phyloP scores from a whole-genome alignment of 768 basidiomycete genomes.

The Kondoa subrosea region DNA sequence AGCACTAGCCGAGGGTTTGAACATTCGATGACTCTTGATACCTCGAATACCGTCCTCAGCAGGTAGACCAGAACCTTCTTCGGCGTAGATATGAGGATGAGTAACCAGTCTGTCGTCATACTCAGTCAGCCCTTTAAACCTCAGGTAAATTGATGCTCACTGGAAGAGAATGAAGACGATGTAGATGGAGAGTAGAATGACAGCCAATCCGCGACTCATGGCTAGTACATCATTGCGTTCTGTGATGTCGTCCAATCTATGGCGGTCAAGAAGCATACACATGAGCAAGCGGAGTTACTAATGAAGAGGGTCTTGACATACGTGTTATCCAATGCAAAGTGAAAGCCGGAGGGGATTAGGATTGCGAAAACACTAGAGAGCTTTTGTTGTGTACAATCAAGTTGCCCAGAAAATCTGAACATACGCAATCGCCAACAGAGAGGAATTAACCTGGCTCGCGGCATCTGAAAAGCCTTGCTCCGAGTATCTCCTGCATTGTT shows the following conservation, averaged over 20 bases:
- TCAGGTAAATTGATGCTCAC: background rate
- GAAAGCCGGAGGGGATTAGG: conserved; percentile 15
- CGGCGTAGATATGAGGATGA: conserved; percentile 53
- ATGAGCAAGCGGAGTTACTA: background rate
- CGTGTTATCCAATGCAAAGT: conserved; percentile 13
- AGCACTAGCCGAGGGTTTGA: conserved; percentile 11
- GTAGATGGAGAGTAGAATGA: conserved; percentile 65
- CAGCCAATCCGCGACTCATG: conserved; percentile 34
- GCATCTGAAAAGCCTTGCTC: conserved; percentile 16
- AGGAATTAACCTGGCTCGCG: conserved; percentile 18
- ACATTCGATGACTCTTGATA: conserved; percentile 19
- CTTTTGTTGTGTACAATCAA: no score
- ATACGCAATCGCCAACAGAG: conserved; percentile 17
- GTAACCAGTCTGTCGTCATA: conserved; percentile 38
- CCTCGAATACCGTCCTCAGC: conserved; percentile 11
- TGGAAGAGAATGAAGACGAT: conserved; percentile 60
- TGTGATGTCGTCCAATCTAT: background rate
- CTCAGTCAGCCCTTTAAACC: background rate
- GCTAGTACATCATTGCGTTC: background rate
- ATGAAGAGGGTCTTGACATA: background rate
- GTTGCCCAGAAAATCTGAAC: no score
- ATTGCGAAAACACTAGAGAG: background rate
- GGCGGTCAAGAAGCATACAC: conserved; percentile 7
- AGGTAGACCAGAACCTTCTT: conserved; percentile 23
- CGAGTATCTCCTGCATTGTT: no score